phyloP scores from a whole-genome alignment of 2,329 filamentous ascomycete species.

The Curvularia hawaiiensis region DNA sequence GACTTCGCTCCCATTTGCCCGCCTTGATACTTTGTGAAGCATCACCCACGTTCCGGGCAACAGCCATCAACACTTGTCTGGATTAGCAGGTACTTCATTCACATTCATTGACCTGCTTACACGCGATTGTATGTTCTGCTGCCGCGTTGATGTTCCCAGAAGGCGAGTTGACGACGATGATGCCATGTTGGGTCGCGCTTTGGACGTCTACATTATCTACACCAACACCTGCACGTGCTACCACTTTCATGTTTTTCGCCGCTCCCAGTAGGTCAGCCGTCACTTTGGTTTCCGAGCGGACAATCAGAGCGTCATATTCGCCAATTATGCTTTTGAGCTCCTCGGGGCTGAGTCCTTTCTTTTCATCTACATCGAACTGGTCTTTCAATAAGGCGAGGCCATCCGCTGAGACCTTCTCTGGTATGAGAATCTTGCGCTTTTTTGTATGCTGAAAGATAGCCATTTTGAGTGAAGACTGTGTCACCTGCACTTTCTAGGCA shows the following conservation, averaged over 20 bases:
- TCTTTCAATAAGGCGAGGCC: constrained; percentile 71
- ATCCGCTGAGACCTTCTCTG: constrained; percentile 81
- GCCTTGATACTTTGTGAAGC: constrained; percentile 71
- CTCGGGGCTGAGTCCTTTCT: constrained; percentile 64
- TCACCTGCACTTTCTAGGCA: background rate
- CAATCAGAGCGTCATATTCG: constrained; percentile 75
- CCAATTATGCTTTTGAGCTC: constrained; percentile 71
- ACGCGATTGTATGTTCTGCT: constrained; percentile 74
- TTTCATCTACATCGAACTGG: constrained; percentile 72
- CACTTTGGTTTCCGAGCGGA: constrained; percentile 82
- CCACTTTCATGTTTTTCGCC: constrained; percentile 73
- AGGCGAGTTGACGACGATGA: constrained; percentile 81
- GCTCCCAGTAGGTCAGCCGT: constrained; percentile 69
- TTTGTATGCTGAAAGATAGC: constrained; percentile 33
- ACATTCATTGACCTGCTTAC: constrained; percentile 32
- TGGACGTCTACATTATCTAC: constrained; percentile 82
- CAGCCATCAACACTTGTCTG: constrained; percentile 66
- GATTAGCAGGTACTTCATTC: constrained; percentile 29
- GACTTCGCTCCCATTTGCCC: constrained; percentile 77
- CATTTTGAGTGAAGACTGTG: constrained; percentile 28
- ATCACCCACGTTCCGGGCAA: constrained; percentile 73
- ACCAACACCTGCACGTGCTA: constrained; percentile 77
- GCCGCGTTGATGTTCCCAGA: constrained; percentile 81
- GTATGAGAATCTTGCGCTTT: constrained; percentile 67
- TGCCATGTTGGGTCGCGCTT: constrained; percentile 72